Evolutionary conservation across 441 rosid genomes (phyloP).

Genomic region (Geranium incanum): DNA sequence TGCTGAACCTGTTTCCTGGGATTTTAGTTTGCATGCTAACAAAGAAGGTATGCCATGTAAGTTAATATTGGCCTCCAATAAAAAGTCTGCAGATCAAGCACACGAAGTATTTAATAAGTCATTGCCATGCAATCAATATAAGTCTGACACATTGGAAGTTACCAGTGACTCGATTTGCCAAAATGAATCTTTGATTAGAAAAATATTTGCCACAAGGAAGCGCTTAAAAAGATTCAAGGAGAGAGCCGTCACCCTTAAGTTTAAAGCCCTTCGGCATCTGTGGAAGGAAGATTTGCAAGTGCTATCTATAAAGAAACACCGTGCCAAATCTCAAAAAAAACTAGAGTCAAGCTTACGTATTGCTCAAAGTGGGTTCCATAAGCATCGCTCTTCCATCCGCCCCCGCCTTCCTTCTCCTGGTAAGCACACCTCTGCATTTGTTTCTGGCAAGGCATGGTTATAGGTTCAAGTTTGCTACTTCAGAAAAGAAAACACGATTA

Average conservation of each 20-base stretch:
- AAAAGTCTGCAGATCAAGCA: conserved; percentile 51
- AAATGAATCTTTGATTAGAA: conserved; percentile 36
- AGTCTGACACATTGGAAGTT: conserved; percentile 31
- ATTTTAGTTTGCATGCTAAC: conserved; percentile 19
- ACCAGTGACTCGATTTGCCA: conserved; percentile 21
- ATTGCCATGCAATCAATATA: conserved; percentile 37
- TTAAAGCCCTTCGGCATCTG: conserved; percentile 57
- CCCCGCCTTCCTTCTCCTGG: conserved; percentile 62
- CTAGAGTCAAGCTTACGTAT: conserved; percentile 45
- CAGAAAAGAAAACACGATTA: not conserved
- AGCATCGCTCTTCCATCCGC: conserved; percentile 58
- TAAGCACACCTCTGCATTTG: conserved; percentile 24
- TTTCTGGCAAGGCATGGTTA: not conserved
- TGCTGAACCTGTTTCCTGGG: conserved; percentile 24
- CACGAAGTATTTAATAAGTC: conserved; percentile 43
- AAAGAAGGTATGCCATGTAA: conserved; percentile 34
- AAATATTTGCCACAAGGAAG: conserved; percentile 42
- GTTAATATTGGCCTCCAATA: conserved; percentile 50
- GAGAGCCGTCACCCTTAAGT: conserved; percentile 67
- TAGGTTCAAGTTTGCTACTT: not conserved
- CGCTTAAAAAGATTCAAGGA: conserved; percentile 55
- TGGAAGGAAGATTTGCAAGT: conserved; percentile 82
- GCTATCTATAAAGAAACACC: conserved; percentile 45
- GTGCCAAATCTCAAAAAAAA: conserved; percentile 62
- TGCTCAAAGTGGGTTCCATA: conserved; percentile 43